A percentile compares a stretch with the other conserved stretches of the same genome.
These are phyloP conservation scores for Cyclotella atomus DNA, from an alignment of 108 stramenopile genomes.

Conservation along the genomic window DNA sequence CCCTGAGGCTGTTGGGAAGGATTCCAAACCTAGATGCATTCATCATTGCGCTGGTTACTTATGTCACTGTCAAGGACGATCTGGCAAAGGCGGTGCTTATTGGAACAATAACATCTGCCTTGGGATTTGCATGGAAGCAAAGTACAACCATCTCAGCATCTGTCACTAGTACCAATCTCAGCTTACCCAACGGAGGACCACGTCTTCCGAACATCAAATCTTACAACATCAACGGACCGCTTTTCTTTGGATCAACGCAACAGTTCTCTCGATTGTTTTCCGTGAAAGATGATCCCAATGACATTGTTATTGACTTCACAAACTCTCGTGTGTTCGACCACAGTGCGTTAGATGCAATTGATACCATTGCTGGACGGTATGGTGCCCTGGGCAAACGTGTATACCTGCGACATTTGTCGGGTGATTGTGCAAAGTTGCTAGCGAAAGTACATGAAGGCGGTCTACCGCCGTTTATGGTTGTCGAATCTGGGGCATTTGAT, in stretches of 20 bases:
- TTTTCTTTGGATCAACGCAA: conserved; percentile 80
- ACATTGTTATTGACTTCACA: conserved; percentile 80
- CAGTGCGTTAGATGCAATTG: conserved; percentile 76
- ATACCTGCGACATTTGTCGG: conserved; percentile 58
- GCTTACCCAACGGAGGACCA: conserved; percentile 27
- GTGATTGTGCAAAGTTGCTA: conserved; percentile 56
- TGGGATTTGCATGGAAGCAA: conserved; percentile 83
- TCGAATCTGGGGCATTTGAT: conserved; percentile 52
- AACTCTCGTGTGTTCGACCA: conserved; percentile 71
- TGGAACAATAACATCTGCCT: conserved; percentile 67
- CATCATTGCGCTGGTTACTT: conserved; percentile 70
- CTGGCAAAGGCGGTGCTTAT: conserved; percentile 74
- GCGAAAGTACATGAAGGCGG: conserved; percentile 37
- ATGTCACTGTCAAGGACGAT: conserved; percentile 69
- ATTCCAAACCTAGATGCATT: conserved; percentile 77
- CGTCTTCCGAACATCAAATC: conserved; percentile 42
- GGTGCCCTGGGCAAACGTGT: conserved; percentile 66
- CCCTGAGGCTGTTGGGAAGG: conserved; percentile 65
- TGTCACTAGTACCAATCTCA: conserved; percentile 25
- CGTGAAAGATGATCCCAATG: conserved; percentile 59
- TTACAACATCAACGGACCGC: conserved; percentile 79
- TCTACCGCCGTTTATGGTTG: conserved; percentile 56
- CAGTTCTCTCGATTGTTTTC: conserved; percentile 62
- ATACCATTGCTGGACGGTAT: conserved; percentile 64
- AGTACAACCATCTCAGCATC: conserved; percentile 53